Evolutionary conservation across 2,329 filamentous ascomycete genomes (phyloP).

Genomic region (Talaromyces sp.): DNA sequence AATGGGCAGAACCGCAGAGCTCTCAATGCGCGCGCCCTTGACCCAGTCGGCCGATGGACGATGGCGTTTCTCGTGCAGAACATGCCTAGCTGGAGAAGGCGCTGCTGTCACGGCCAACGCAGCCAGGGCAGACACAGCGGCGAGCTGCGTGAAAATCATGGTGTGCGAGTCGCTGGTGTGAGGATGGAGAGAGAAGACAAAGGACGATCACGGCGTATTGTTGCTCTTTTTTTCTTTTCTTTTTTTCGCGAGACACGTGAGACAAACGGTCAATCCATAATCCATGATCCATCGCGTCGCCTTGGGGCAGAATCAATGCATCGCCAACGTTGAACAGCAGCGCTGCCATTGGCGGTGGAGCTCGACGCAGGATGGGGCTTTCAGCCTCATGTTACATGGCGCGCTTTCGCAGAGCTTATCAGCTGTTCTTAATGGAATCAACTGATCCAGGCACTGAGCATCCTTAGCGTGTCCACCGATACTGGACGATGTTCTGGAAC

Average conservation of each 20-base stretch:
- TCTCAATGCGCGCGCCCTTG: slow-evolving; percentile 30
- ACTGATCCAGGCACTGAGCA: too few species aligned
- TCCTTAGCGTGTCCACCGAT: not conserved
- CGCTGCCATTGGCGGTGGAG: too few species aligned
- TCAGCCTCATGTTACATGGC: not conserved
- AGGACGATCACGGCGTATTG: not conserved
- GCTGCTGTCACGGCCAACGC: slow-evolving; percentile 21
- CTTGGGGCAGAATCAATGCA: not conserved
- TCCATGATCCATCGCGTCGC: not conserved
- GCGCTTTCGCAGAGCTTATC: not conserved
- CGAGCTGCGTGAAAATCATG: slow-evolving; percentile 10
- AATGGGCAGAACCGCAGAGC: slow-evolving; percentile 35
- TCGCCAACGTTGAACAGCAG: not conserved
- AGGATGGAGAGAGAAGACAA: not conserved
- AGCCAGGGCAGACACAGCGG: slow-evolving; percentile 13
- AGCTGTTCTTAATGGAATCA: not conserved
- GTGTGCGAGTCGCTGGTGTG: not conserved
- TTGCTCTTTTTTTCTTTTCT: not conserved
- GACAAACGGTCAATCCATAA: not conserved
- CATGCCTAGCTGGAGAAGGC: slow-evolving; percentile 25
- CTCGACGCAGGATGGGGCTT: not conserved
- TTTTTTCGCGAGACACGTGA: not conserved
- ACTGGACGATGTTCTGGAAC: not conserved
- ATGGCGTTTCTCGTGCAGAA: slow-evolving; percentile 39
- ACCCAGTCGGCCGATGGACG: slow-evolving; percentile 30